Evolutionary conservation across 352 stramenopile species (phyloP), one percentile per base, ranked within the genome.

Genomic region (Plasmopara muralis): DNA sequence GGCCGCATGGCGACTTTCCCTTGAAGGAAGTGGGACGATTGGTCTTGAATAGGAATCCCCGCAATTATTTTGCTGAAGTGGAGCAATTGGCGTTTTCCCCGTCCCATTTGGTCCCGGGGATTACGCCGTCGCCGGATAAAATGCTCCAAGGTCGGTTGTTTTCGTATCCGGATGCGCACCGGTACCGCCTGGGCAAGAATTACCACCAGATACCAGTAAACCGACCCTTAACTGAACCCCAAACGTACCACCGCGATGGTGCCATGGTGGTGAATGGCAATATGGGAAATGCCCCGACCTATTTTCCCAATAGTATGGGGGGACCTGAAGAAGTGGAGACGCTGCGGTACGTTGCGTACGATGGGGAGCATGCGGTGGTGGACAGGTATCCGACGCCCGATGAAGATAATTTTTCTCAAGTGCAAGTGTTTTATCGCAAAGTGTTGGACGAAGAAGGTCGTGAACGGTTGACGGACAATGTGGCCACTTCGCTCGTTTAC

Each of bases 171-270:
- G 87, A 96, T 58, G 91, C 87, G 10, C 78, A 93, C 43, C 76
- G 81, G 41, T 83, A 97, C 60, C 83, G 87, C 46, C 66, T 97
- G 16, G 89, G 89, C 9, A 75, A 82, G 20, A 96, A 97, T 66
- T 94, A 96, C 62, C 74, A 95, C 46, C 70, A 88, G 53, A 84
- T 96, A 47, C 87, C 89, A 2, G 84, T 96, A 10, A 97, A 97
- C 53, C 69, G 74, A 12, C 86, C 88, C 6, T 65, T 94, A 25
- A 70, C 81, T 40, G 57, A 68, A 31, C 58, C 54, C 1, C 57
- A 78, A 47, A 79, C 74, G 41, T 93, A 93, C 55, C 78, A 92
- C 40, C 72, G 81, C 4, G 85, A 95, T 59, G 85, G 82, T 4
- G 45, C 60, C 0, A 82, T 90, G 46, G 50, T 62, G 10, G 73